Conservation (phyloP, 2,329 filamentous ascomycete genomes). For the Aspergillus quadrilineatus region DNA sequence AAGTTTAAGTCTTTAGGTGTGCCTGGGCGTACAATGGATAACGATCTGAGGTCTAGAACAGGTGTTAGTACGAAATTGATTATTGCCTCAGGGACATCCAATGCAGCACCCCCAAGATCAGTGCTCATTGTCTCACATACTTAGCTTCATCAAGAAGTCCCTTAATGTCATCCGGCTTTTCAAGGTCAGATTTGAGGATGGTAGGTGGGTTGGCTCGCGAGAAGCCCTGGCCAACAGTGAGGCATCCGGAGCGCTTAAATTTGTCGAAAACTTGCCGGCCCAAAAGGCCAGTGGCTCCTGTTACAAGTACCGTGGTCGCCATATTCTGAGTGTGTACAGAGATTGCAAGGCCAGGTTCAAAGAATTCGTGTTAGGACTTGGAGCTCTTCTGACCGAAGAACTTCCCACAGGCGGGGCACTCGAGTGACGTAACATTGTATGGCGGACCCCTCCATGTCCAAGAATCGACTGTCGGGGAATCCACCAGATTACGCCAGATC, state of each 20-base stretch:
- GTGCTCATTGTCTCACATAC: constrained; percentile 34
- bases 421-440: constrained; percentile 18
- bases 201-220: constrained; percentile 70
- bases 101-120: background rate
- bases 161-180: constrained; percentile 47
- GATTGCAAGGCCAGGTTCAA: constrained; percentile 7
- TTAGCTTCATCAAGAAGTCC: constrained; percentile 53
- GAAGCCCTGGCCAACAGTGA: constrained; percentile 70
- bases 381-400: constrained; percentile 1
- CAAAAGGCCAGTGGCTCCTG: constrained; percentile 79
- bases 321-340: constrained; percentile 22
- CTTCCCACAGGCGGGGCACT: constrained; percentile 14
- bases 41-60: constrained; percentile 67
- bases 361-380: constrained; percentile 3
- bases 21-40: constrained; percentile 66
- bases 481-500: constrained; percentile 2
- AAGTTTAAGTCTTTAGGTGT: background rate
- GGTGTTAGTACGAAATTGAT: constrained; percentile 6
- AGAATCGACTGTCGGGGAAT: background rate
- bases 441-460: background rate
- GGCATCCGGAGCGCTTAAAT: constrained; percentile 68
- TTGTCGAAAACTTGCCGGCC: constrained; percentile 73
- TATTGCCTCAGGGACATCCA: background rate
- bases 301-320: constrained; percentile 66
- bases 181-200: constrained; percentile 59